Evolutionary conservation across 768 basidiomycete genomes (phyloP).

Genomic region (Inosperma sp.): DNA sequence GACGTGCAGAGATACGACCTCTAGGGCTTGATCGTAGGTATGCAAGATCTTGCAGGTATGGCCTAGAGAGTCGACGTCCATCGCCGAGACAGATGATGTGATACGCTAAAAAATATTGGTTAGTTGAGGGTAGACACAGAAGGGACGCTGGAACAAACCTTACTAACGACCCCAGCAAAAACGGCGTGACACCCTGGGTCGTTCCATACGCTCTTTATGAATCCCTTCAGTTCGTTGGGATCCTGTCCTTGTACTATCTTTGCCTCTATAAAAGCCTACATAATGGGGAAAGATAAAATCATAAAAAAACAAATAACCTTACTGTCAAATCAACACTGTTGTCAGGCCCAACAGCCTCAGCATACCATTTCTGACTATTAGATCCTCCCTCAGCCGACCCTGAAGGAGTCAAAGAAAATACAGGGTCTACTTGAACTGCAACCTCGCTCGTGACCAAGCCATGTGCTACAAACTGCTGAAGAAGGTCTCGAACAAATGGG

Average conservation of each 20-base stretch:
- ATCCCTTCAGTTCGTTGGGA: constrained; percentile 33
- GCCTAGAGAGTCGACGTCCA: constrained; percentile 67
- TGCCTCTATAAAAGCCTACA: constrained; percentile 52
- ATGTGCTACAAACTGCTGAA: constrained; percentile 50
- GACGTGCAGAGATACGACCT: constrained; percentile 65
- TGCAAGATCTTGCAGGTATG: constrained; percentile 66
- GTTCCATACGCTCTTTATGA: constrained; percentile 45
- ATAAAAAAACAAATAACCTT: constrained; percentile 13
- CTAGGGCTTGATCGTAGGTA: constrained; percentile 53
- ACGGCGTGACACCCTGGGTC: constrained; percentile 54
- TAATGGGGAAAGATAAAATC: constrained; percentile 8
- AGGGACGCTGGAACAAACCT: constrained; percentile 35
- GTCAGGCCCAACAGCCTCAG: constrained; percentile 54
- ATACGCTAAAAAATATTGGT: constrained; percentile 47
- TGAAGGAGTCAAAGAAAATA: too few species aligned
- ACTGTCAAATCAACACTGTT: constrained; percentile 55
- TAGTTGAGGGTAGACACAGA: too few species aligned
- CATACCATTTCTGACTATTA: constrained; percentile 41
- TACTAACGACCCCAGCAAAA: constrained; percentile 53
- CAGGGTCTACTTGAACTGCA: constrained; percentile 4
- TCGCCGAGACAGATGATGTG: constrained; percentile 41
- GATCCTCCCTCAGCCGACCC: constrained; percentile 45
- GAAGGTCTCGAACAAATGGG: constrained; percentile 43
- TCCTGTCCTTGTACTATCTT: constrained; percentile 51
- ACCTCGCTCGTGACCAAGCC: constrained; percentile 45